phyloP scores from a whole-genome alignment of 169 alveolate genomes.

The Cryptosporidium tyzzeri region DNA sequence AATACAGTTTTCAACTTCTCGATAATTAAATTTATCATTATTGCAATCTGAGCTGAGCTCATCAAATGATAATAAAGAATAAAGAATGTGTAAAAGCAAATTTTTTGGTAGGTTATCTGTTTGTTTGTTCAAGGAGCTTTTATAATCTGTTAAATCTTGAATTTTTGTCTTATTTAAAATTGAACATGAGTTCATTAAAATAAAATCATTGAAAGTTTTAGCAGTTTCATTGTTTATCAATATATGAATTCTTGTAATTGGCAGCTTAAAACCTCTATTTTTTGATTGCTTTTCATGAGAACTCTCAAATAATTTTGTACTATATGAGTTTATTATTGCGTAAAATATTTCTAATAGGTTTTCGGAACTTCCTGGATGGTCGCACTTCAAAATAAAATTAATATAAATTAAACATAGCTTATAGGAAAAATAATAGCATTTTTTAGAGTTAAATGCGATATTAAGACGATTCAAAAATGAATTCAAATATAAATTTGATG shows the following conservation, averaged over 20 bases:
- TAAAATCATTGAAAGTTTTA: neutral
- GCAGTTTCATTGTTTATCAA: neutral
- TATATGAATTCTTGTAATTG: neutral
- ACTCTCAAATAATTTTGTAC: neutral
- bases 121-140: neutral
- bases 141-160: neutral
- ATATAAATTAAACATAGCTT: neutral
- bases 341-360: slow-evolving; percentile 11
- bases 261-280: neutral
- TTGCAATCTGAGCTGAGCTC: neutral
- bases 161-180: neutral
- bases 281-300: neutral
- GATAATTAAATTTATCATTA: neutral
- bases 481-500: neutral
- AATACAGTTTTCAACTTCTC: neutral
- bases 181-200: neutral
- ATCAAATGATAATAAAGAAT: slow-evolving; percentile 16
- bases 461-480: slow-evolving; percentile 3
- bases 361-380: slow-evolving; percentile 56
- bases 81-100: slow-evolving; percentile 12
- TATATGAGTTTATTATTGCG: neutral
- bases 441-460: slow-evolving; percentile 14
- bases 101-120: neutral
- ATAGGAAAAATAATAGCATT: slow-evolving; percentile 1
- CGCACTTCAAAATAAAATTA: slow-evolving; percentile 16